Evolutionary conservation across 208 protist genomes (phyloP).

Genomic region (Crithidia bombi): DNA sequence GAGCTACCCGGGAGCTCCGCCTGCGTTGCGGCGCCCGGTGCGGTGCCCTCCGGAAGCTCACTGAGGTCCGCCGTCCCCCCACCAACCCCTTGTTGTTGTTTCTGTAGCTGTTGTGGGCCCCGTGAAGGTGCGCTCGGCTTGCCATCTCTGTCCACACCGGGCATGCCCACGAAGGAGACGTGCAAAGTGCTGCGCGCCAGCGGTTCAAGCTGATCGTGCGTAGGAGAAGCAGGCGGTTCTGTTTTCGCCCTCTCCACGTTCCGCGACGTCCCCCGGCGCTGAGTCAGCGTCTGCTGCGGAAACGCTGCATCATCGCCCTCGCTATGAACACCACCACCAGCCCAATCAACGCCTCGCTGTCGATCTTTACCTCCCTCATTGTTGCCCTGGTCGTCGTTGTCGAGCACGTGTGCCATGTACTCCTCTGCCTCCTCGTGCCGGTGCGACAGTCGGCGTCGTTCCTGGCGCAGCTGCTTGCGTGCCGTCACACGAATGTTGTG

Average conservation of each 20-base stretch:
- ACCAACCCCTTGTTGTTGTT: no score
- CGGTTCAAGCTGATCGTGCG: neutral
- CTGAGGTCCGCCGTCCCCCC: neutral
- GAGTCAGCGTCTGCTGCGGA: no score
- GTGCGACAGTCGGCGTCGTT: conserved; percentile 19
- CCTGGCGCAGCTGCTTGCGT: conserved; percentile 31
- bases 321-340: no score
- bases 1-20: neutral
- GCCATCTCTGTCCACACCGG: neutral
- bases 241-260: no score
- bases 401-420: conserved; percentile 24
- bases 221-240: no score
- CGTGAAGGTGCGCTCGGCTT: neutral
- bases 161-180: conserved; percentile 21
- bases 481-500: conserved; percentile 41
- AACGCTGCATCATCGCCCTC: no score
- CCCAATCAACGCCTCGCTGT: neutral
- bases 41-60: neutral
- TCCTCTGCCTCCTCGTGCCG: conserved; percentile 18
- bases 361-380: neutral
- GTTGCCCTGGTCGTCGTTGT: neutral
- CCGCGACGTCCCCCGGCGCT: no score
- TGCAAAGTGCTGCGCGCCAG: conserved; percentile 11
- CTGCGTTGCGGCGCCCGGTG: neutral
- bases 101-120: no score